Conservation (phyloP, 306 rosid species). For the Casuarina cunninghamiana region DNA sequence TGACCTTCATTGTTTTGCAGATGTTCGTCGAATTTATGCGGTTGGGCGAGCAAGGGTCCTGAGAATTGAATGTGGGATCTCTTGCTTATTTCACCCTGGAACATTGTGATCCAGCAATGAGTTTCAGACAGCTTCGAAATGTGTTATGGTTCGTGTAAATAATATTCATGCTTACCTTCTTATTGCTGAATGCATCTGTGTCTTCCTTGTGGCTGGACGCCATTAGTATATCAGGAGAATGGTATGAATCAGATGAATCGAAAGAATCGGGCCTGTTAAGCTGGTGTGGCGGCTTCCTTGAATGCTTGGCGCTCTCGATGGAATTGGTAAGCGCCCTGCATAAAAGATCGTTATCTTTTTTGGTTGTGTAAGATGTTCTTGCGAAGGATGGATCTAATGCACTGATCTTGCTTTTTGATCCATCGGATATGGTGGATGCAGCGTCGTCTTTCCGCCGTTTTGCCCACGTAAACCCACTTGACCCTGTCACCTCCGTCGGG, state of each 20-base stretch:
- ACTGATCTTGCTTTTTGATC: slow-evolving; percentile 82
- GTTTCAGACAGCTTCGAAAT: neutral
- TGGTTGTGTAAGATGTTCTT: slow-evolving; percentile 46
- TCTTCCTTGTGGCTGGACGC: slow-evolving; percentile 34
- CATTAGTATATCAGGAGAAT: slow-evolving; percentile 32
- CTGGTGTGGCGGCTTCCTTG: slow-evolving; percentile 30
- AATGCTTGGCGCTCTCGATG: slow-evolving; percentile 24
- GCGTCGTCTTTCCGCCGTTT: slow-evolving; percentile 58
- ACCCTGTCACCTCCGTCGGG: slow-evolving; percentile 48
- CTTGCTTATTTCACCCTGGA: slow-evolving; percentile 38
- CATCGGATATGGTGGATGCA: slow-evolving; percentile 74
- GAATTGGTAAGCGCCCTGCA: slow-evolving; percentile 24
- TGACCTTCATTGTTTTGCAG: slow-evolving; percentile 53
- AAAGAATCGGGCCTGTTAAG: slow-evolving; percentile 40
- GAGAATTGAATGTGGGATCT: slow-evolving; percentile 50
- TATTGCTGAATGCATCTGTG: slow-evolving; percentile 1
- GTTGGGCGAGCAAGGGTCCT: slow-evolving; percentile 39
- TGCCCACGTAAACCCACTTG: slow-evolving; percentile 73
- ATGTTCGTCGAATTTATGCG: slow-evolving; percentile 45
- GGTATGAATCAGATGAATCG: slow-evolving; percentile 44
- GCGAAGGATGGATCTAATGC: slow-evolving; percentile 82
- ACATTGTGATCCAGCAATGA: slow-evolving; percentile 6
- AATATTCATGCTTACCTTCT: no score
- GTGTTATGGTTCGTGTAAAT: no score
- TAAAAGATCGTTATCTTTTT: slow-evolving; percentile 35